Base-by-base conservation (phyloP, 768 basidiomycete genomes). In the Leccinum variicolor region DNA sequence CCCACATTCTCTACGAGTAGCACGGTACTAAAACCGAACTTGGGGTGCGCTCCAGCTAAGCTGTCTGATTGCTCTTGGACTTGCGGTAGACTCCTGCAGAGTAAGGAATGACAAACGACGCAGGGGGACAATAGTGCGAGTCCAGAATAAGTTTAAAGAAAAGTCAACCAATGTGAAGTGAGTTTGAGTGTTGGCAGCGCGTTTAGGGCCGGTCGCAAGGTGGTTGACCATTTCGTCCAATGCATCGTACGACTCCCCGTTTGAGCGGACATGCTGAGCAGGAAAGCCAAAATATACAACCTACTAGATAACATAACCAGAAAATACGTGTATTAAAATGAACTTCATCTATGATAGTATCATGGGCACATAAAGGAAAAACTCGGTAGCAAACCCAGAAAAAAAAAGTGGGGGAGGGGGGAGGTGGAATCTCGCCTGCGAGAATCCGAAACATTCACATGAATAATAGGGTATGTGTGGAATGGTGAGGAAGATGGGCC, bases 101-200 rank as follows among this genome's bases (percentile, higher is more conserved):
- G 46, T 50, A 23, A 53, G 10, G 21, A 6, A 21, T 3, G 5
- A 59, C 41, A 25, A 49, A 52, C 54, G 39, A 53, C 58, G 65
- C 72, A 72, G 68, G 72, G 66, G 71, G 71, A 72, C 71, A 72
- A 72, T 73, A 72, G 70, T 73, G 72, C 72, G 59, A 68, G 71
- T 72, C 70, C 72, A 28, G 52, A 68, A 72, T 72, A 68, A 72
- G 69, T 66, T 66, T 51, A 9, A 54, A 29, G 23, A 51, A 54
- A 57, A 0, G 7, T 33, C 8, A 33, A 8, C 0, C 2, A 1
- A 43, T 3, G 9, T 6, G 4, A 3, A 2, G 1, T 15, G 41
- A 21, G 9, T 51, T 25, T 1, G 21, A 2, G 6, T 10, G n/a
- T 2, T 1, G 13, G 2, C 2, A 2, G 1, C 8, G 8, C 5